Conservation (phyloP, 768 basidiomycete species). For the Leccinum arenicola region DNA sequence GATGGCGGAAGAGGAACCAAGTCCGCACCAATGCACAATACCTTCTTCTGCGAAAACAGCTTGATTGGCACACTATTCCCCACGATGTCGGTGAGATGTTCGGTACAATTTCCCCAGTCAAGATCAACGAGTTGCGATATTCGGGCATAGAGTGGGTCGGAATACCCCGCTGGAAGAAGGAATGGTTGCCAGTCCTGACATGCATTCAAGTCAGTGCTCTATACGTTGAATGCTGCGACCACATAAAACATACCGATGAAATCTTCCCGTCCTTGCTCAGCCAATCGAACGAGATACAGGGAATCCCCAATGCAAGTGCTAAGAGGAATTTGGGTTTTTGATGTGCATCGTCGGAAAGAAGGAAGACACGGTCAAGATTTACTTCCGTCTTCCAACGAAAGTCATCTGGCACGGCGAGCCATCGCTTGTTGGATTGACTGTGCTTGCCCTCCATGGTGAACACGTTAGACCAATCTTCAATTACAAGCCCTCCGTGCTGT, state of each 20-base stretch:
- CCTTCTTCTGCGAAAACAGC: constrained; percentile 48
- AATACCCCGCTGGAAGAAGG: constrained; percentile 52
- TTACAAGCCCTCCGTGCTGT: constrained; percentile 50
- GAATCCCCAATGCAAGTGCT: constrained; percentile 83
- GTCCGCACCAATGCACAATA: constrained; percentile 60
- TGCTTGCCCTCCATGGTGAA: constrained; percentile 55
- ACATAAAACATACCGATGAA: constrained; percentile 21
- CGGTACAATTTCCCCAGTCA: constrained; percentile 46
- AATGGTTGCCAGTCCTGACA: constrained; percentile 60
- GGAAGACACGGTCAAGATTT: constrained; percentile 48
- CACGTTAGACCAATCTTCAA: constrained; percentile 61
- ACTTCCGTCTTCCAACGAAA: constrained; percentile 43
- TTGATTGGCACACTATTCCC: constrained; percentile 54
- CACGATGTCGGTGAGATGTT: constrained; percentile 61
- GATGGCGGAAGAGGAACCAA: constrained; percentile 44
- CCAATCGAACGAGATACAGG: constrained; percentile 68
- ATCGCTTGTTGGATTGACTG: constrained; percentile 43
- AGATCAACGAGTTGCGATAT: constrained; percentile 48
- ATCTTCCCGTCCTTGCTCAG: constrained; percentile 31
- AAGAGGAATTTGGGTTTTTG: constrained; percentile 79
- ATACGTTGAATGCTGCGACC: not conserved
- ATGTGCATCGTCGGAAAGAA: constrained; percentile 62
- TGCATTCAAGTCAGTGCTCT: constrained; percentile 10
- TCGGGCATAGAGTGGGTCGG: constrained; percentile 38
- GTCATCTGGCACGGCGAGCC: constrained; percentile 50